A percentile compares a stretch with the other conserved stretches of the same genome.
Evolutionary conservation across 2,329 filamentous ascomycete species (phyloP).

Genomic region (Phaeophleospora eucalypticola): DNA sequence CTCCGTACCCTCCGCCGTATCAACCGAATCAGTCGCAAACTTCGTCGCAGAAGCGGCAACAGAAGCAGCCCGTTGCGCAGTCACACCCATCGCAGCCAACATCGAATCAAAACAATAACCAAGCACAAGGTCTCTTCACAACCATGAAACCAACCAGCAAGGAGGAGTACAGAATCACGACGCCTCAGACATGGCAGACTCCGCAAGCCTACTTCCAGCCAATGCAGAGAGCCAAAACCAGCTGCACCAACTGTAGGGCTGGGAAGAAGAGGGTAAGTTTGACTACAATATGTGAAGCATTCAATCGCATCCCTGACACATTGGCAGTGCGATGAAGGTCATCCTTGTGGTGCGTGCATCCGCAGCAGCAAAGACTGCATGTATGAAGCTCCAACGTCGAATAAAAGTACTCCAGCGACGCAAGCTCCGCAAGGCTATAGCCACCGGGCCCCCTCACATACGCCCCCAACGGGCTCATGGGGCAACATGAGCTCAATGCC

Average conservation of each 20-base stretch:
- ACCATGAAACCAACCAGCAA: slow-evolving; percentile 20
- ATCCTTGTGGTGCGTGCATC: slow-evolving; percentile 13
- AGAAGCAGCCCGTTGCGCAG: not conserved
- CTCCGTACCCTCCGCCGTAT: slow-evolving; percentile 23
- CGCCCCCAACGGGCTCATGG: not conserved
- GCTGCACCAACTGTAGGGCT: slow-evolving; percentile 8
- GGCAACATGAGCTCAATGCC: not conserved
- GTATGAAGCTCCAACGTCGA: slow-evolving; percentile 8
- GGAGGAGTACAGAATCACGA: not conserved
- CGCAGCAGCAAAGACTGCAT: slow-evolving; percentile 11
- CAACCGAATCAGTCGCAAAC: slow-evolving; percentile 11
- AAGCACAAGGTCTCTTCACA: slow-evolving; percentile 21
- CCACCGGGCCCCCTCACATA: not conserved
- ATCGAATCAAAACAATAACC: not conserved
- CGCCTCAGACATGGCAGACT: not conserved
- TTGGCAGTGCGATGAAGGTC: slow-evolving; percentile 16
- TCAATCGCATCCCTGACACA: slow-evolving; percentile 2
- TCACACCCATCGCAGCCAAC: no score
- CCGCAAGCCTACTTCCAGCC: not conserved
- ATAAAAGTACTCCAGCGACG: not conserved
- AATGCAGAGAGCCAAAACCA: slow-evolving; percentile 12
- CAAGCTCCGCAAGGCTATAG: not conserved
- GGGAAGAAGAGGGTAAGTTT: slow-evolving; percentile 9
- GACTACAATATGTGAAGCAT: not conserved
- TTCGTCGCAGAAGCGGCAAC: slow-evolving; percentile 2